Base-by-base conservation (phyloP, 441 rosid genomes). In the Bocquillonia castaneifolia region DNA sequence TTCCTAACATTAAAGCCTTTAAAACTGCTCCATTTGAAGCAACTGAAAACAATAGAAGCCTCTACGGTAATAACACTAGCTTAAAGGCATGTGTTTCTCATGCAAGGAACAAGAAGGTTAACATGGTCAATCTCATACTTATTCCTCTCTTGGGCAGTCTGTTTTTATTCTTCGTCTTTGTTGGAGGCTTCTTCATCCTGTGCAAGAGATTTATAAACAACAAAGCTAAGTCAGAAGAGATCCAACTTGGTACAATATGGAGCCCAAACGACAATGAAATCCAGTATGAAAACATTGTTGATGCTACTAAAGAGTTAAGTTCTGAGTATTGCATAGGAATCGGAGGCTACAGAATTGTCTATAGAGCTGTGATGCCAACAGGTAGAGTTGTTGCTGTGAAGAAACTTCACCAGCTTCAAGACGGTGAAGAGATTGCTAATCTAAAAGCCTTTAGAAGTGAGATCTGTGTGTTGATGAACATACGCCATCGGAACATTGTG, bases 301-400 rank as follows among this genome's bases (percentile, higher is more conserved):
- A 66, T 14, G 51, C 60, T 53, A 66, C 68, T 13, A 31, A 64
- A 15, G 59, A 37, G 6, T 65, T 65, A 36, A 10, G 37, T 15
- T 37, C 70, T 13, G 39, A 54, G 28, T 54, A 66, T 40, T 66
- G 70, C 70, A 54, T 66, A 26, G 70, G 70, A 14, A n/a, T n/a
- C n/a, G n/a, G n/a, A n/a, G n/a, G n/a, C n/a, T n/a, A n/a, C n/a
- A 10, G 68, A 51, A 51, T 23, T 34, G 68, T 64, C 8, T 64
- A 64, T 34, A 50, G 37, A 64, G 68, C 59, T 34, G 22, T 22
- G 14, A 18, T 64, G 15, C 59, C 68, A 34, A 64, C 59, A 2
- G 59, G 59, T 39, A 28, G 69, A 53, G 50, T 66, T 8, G 34
- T 53, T 53, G 69, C 69, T 25, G 61, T 66, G 50, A 66, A 66